Conservation (phyloP, 495 filamentous ascomycete genomes). For the Cercophora sp. region DNA sequence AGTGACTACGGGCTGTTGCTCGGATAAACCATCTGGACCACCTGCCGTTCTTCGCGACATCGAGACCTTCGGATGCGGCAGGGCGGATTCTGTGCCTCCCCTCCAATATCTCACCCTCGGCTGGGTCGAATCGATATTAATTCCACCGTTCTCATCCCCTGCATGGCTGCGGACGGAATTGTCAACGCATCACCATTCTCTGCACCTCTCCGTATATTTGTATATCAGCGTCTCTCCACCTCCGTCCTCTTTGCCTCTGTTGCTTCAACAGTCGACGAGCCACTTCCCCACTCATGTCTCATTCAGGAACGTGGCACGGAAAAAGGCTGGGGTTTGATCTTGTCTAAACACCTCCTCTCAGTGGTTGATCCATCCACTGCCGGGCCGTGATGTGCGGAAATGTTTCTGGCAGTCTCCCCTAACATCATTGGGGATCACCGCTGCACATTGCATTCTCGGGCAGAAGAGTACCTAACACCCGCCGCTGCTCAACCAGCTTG, state of each 20-base stretch:
- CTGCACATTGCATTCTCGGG: neutral
- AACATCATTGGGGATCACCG: conserved; percentile 7
- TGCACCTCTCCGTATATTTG: too few species aligned
- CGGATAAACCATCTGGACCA: conserved; percentile 15
- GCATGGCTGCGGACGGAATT: too few species aligned
- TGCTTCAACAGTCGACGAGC: neutral
- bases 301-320: neutral
- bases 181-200: too few species aligned
- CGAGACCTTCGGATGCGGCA: conserved; percentile 14
- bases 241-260: neutral
- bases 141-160: neutral
- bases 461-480: neutral
- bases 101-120: conserved; percentile 13
- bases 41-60: neutral
- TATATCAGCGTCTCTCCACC: neutral
- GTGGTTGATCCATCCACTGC: neutral
- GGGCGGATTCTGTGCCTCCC: conserved; percentile 15
- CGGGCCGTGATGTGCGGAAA: neutral
- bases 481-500: too few species aligned
- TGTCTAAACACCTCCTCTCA: too few species aligned
- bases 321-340: neutral
- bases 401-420: conserved; percentile 5
- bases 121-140: conserved; percentile 13
- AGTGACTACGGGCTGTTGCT: conserved; percentile 12
- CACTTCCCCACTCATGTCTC: neutral